Base-by-base conservation (phyloP, 768 basidiomycete species). In the Phallus indusiatus region DNA sequence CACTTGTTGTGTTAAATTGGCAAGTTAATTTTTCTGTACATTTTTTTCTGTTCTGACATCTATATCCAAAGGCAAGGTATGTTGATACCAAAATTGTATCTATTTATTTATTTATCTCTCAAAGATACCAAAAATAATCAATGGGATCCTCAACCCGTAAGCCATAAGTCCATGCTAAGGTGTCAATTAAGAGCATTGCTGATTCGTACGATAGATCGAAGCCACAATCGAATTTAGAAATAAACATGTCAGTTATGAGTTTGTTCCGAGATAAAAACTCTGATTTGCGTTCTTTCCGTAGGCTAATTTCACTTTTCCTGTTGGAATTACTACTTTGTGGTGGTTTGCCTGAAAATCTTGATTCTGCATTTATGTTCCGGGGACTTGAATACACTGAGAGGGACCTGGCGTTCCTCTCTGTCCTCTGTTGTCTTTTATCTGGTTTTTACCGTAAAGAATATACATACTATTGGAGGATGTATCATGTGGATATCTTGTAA, bases 291-390 rank as follows among this genome's bases (percentile, higher is more conserved):
- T n/a, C 48, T 54, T 10, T 17, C 33, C 11, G 5, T 54, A 80
- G 81, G 88, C 86, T 2, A 79, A 74, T 1, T 86, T 86, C 67
- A 86, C 84, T 2, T 90, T 90, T 74, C 86, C 87, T 1, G 85
- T 88, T 14, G 88, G 88, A 24, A 82, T 89, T 24, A 79, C 78
- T 52, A 80, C 79, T 50, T 67, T 80, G 50, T 77, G 75, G 78
- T 80, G 78, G 79, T 80, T 59, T 55, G 62, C 54, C 11, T 51
- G 18, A 51, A 3, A 7, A 42, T 11, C 42, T 42, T 42, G 14
- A 10, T 42, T 42, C 4, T 42, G 7, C 7, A 28, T 28, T 3
- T 28, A 28, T 28, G 4, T 28, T 7, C 28, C 7, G 28, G 28
- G 28, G 28, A 28, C n/a, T n/a, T n/a, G n/a, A n/a, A n/a, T n/a